Evolutionary conservation across 108 stramenopile species (phyloP), one percentile per base, ranked within the genome.

Genomic region (Pseudonitzschia multistriata): DNA sequence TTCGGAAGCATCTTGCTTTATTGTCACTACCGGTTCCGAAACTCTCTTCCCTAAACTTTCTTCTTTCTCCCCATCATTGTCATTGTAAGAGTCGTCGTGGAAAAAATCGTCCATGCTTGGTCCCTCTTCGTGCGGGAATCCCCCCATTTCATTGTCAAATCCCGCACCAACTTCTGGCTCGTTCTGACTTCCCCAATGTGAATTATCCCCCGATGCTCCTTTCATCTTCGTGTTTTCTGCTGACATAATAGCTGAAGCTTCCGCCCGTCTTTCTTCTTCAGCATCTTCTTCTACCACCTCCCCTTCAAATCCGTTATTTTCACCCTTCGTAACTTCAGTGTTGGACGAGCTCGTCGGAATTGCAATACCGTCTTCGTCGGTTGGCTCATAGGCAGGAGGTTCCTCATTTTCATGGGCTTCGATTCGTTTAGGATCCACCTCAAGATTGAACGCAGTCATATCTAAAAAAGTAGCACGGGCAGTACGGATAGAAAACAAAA

Each of bases 101-200:
- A 78, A 78, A 73, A 72, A 72, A 39, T 72, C 71, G 10, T 78
- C 72, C 77, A 72, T 78, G 28, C 66, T 78, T 0, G 66, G 66
- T 52, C 66, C 71, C 13, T 63, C 67, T 30, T 36, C 40, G 27
- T 14, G 35, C 3, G 50, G 34, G 24, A 45, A 40, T 21, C 21
- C 63, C 27, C 42, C 61, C 22, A 62, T 33, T 11, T 37, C 33
- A 21, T 39, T 21, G 33, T 13, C 61, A 6, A 36, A 35, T 36
- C 13, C 36, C 3, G 3, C 61, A 0, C 30, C 61, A 37, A 37
- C 36, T 21, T 73, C 27, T 7, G 34, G 48, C 24, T 60, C 35
- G 34, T 68, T 48, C 17, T 54, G 27, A 15, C 13, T 33, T 35
- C 50, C 47, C 36, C 35, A 47, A 25, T 57, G 48, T 47, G 74